Base-by-base conservation (phyloP, 495 filamentous ascomycete genomes). In the Talaromyces wortmannii region DNA sequence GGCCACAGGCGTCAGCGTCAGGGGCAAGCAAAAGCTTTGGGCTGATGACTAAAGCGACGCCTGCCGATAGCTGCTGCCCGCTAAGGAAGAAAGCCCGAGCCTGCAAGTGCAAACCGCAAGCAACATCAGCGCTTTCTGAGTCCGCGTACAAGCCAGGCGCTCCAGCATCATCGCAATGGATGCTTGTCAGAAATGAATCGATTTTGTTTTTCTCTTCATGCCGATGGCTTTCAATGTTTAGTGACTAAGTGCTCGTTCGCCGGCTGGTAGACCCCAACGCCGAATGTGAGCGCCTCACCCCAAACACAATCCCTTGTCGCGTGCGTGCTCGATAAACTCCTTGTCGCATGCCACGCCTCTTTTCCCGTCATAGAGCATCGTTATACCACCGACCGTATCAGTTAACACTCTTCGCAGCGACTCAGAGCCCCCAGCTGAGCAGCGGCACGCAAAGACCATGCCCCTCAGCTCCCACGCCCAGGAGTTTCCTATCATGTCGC, bases 381-480 rank as follows among this genome's bases (percentile, higher is more conserved):
- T 4, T 23, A 23, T 23, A 40, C 2, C 10, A 46, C 10, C 44
- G 15, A 13, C 18, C 23, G 36, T 53, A 53, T 45, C 45, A 10
- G 8, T 18, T 13, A 2, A 51, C 10, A 13, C 15, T 12, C 49
- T 55, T 45, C 46, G 55, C 52, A 62, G 53, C 53, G 13, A 57
- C 30, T 51, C 53, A 48, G 32, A 50, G 48, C 57, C 33, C 58
- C 31, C 42, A n/a, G 50, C 46, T 50, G 46, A 48, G 51, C 56
- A 49, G 18, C 48, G 47, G 45, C 36, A 47, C 54, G 50, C 54
- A 62, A 57, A 67, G 50, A 66, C 64, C 55, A 66, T 73, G 67
- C 71, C 74, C 71, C 69, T 75, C 68, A 63, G 74, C 56, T 63
- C 72, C 60, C 72, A 76, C 64, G 73, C 72, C 60, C 72, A 76